Base-by-base conservation (phyloP, 371 early-diverging fungal species). In the Basidiobolus meristosporus region DNA sequence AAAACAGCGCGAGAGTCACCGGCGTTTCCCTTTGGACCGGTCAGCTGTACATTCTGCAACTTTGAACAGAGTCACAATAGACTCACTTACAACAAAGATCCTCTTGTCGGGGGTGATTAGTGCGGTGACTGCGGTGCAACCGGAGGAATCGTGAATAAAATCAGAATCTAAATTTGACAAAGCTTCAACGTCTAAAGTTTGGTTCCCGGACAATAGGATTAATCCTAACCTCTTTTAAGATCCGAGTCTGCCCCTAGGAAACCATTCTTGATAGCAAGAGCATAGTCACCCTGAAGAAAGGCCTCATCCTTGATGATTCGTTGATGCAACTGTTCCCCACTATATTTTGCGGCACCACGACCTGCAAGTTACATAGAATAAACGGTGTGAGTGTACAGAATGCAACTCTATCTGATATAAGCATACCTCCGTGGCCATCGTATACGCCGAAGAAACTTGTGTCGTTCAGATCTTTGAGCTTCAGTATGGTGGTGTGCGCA, bases 1-100 rank as follows among this genome's bases (percentile, higher is more conserved):
- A 96, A 50, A 32, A 96, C 75, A 20, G 85, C 82, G 22, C 97
- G 73, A 31, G 91, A 90, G 61, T 96, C 97, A 34, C 97, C 97
- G 9, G 91, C 90, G 48, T 96, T 96, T 32, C 76, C 85, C 69
- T 75, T 54, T 35, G 7, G 19, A n/a, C n/a, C n/a, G n/a, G n/a
- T n/a, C n/a, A n/a, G n/a, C n/a, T 43, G 7, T 10, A 42, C 6
- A 35, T 28, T 11, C 37, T 31, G 15, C 18, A 0, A 43, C 18
- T 11, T 21, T 14, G 22, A 12, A 16, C 15, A 6, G 10, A n/a
- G 11, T 16, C 23, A 51, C 23, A 63, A 42, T n/a, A 33, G 21
- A 22, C 21, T 11, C 2, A 46, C 52, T 38, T 57, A 62, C 62
- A 31, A 58, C 57, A 46, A 47, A 56, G 33, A 62, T 49, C 3